These are phyloP conservation scores for Arxiozyma slooffiae DNA, from an alignment of 1,139 yeast genomes.

Conservation along the genomic window DNA sequence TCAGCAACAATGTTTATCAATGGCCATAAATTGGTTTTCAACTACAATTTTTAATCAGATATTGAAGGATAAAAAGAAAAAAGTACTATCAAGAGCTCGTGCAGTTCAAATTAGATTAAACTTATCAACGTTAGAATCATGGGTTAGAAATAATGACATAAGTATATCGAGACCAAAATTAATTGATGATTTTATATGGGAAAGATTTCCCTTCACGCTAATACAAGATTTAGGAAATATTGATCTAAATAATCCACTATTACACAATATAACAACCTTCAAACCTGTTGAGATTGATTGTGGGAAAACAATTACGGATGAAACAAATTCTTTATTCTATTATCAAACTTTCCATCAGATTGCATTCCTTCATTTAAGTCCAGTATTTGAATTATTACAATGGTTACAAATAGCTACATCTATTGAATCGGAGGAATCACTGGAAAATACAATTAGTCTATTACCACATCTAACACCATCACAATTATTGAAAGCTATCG, in stretches of 20 bases:
- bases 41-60: conserved; percentile 65
- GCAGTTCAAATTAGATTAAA: conserved; percentile 88
- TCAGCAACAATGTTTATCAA: conserved; percentile 66
- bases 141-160: conserved; percentile 72
- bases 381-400: conserved; percentile 72
- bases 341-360: conserved; percentile 49
- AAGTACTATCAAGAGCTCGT: conserved; percentile 63
- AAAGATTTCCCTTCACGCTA: conserved; percentile 37
- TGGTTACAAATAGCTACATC: conserved; percentile 83
- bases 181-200: conserved; percentile 32
- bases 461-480: conserved; percentile 54
- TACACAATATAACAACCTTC: conserved; percentile 24
- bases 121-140: conserved; percentile 78
- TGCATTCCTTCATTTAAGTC: conserved; percentile 58
- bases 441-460: conserved; percentile 48
- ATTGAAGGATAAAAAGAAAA: conserved; percentile 46
- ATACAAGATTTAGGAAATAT: conserved; percentile 28
- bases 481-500: conserved; percentile 62
- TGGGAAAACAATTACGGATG: conserved; percentile 19
- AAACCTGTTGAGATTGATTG: conserved; percentile 24
- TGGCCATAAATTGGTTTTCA: conserved; percentile 71
- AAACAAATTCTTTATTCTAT: conserved; percentile 38
- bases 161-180: conserved; percentile 38
- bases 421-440: conserved; percentile 44
- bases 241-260: conserved; percentile 16